Percentiles rank a stretch among this genome's conserved stretches.
These are phyloP conservation scores for Pisolithus microcarpus DNA, from an alignment of 768 basidiomycete genomes.

Conservation along the genomic window DNA sequence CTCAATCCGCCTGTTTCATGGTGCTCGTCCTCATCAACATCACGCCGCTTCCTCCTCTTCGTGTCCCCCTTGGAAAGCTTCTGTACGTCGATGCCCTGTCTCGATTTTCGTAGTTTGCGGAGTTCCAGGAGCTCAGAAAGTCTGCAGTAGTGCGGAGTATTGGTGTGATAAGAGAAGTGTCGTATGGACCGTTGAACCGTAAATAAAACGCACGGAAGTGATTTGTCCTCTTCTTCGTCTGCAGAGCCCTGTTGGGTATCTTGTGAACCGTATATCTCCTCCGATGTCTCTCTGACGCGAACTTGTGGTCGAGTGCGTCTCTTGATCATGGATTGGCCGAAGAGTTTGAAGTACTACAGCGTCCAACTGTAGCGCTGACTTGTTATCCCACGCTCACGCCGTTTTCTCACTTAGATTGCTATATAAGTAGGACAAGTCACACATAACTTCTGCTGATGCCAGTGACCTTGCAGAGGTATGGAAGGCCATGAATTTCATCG, in stretches of 20 bases:
- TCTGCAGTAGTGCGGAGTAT: slow-evolving; percentile 30
- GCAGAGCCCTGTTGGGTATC: slow-evolving; percentile 17
- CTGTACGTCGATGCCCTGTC: slow-evolving; percentile 79
- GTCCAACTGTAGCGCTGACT: background rate
- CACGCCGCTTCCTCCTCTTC: slow-evolving; percentile 61
- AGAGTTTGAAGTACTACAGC: background rate
- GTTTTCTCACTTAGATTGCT: no score
- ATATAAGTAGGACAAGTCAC: no score
- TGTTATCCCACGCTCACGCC: background rate
- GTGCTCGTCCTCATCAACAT: slow-evolving; percentile 26
- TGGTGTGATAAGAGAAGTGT: background rate
- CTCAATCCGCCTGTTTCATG: slow-evolving; percentile 43
- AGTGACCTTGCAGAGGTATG: no score
- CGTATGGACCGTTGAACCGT: no score
- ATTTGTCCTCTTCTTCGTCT: slow-evolving; percentile 31
- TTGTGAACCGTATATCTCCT: slow-evolving; percentile 18
- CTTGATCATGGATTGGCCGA: slow-evolving; percentile 50
- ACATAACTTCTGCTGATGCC: no score
- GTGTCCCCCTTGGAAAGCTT: slow-evolving; percentile 81
- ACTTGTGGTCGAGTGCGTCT: slow-evolving; percentile 64
- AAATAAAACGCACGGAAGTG: slow-evolving; percentile 41
- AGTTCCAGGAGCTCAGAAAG: slow-evolving; percentile 81
- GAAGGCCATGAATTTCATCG: no score
- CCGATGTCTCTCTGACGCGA: slow-evolving; percentile 45
- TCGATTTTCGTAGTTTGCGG: slow-evolving; percentile 61